Base-by-base conservation (phyloP, 805 yeast species). In the Monosporozyma servazzii region DNA sequence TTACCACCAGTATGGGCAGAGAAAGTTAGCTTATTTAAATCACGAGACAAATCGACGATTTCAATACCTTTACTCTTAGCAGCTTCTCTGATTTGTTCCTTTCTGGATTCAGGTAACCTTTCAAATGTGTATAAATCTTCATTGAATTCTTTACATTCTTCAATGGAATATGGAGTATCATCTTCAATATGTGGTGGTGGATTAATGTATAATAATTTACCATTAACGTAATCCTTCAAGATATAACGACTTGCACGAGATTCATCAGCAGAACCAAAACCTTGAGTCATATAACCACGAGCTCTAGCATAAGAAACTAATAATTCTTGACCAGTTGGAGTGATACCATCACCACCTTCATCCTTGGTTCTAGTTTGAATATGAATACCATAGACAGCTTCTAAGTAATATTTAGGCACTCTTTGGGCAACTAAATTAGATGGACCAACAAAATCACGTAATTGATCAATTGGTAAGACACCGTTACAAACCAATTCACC, bases 401-500 rank as follows among this genome's bases (percentile, higher is more conserved):
- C 99, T 51, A 93, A 68, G 66, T 76, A 90, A 66, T 71, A 86
- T 64, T 88, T 88, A 20, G 99, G 99, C 50, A 93, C 79, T 63
- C 98, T 77, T 65, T 86, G 85, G 36, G 91, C 82, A 15, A 93
- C 91, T 30, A 93, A 72, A 49, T 88, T 84, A 7, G 84, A 75
- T 11, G 99, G 98, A 2, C 95, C 95, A 9, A 91, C 82, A 66
- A 80, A 82, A 64, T 93, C 99, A 64, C 98, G 79, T 55, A 93
- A 75, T 70, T 93, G 99, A 71, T 93, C 99, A 60, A 93, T 93
- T 20, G 99, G 99, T 52, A 93, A 76, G n/a, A 93, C 96, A 77
- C 99, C 99, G 64, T 89, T 88, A 73, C 97, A 89, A 0, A 93
- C 99, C 62, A 93, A 77, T 62, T 93, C 99, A 60, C 95, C 98